phyloP scores from a whole-genome alignment of 768 basidiomycete species.

The Russula ochroleuca region DNA sequence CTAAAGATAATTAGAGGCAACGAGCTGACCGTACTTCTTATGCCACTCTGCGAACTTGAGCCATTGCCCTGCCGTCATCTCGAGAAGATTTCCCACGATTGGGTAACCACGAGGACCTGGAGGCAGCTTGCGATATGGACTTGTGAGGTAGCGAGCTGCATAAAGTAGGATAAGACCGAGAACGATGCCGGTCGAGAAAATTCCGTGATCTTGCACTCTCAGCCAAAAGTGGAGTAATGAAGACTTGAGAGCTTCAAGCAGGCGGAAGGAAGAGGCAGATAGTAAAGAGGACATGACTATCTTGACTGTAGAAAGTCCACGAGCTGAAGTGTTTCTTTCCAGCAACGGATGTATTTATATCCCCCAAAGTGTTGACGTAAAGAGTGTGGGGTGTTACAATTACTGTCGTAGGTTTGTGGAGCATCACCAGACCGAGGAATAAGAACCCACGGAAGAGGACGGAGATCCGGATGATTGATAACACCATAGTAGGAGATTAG shows the following conservation, averaged over 20 bases:
- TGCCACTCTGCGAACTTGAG: neutral
- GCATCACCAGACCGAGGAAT: too few species aligned
- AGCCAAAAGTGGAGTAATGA: neutral
- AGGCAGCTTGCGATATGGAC: neutral
- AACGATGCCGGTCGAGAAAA: neutral
- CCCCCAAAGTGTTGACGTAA: too few species aligned
- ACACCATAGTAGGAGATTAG: too few species aligned
- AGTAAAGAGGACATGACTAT: neutral
- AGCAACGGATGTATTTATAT: neutral
- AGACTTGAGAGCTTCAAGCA: neutral
- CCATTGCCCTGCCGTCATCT: neutral
- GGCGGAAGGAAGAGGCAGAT: neutral
- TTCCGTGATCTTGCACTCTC: neutral
- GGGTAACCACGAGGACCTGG: neutral
- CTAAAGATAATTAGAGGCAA: neutral
- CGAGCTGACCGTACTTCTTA: neutral
- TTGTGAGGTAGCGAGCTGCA: neutral
- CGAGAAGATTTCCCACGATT: neutral
- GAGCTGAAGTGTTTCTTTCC: neutral
- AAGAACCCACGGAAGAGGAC: too few species aligned
- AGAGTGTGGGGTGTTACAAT: too few species aligned
- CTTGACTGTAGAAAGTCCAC: neutral
- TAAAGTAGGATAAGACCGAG: neutral
- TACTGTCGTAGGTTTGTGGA: too few species aligned
- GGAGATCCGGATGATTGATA: too few species aligned